Conservation (phyloP, 2,329 filamentous ascomycete species). For the Stromatinia cepivora region DNA sequence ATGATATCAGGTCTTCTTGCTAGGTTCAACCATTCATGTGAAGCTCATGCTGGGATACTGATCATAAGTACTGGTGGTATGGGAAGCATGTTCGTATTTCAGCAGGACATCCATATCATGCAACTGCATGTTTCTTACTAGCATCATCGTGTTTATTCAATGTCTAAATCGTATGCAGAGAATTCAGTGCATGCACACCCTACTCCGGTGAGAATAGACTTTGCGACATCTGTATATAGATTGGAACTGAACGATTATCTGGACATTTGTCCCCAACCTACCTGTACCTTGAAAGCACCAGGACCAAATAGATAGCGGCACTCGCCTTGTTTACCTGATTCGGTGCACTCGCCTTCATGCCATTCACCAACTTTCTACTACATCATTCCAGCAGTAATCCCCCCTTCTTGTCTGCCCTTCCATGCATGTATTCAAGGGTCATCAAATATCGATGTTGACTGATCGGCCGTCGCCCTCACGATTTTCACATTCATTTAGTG, state of each 20-base stretch:
- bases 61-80: background rate
- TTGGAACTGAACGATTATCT: background rate
- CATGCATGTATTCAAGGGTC: background rate
- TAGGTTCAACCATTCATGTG: background rate
- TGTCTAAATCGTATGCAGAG: background rate
- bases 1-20: background rate
- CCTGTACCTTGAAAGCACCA: background rate
- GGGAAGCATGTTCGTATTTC: background rate
- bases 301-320: background rate
- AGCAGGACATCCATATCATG: background rate
- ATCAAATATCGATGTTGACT: background rate
- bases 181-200: background rate
- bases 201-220: background rate
- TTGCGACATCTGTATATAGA: background rate
- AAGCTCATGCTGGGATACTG: background rate
- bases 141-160: background rate
- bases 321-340: background rate
- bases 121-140: background rate
- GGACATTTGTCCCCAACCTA: background rate
- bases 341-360: background rate
- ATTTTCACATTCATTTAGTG: background rate
- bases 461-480: background rate
- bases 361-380: background rate
- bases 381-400: background rate
- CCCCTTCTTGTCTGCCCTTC: background rate